phyloP scores from a whole-genome alignment of 345 rosid genomes.

The Arabis hirsuta region DNA sequence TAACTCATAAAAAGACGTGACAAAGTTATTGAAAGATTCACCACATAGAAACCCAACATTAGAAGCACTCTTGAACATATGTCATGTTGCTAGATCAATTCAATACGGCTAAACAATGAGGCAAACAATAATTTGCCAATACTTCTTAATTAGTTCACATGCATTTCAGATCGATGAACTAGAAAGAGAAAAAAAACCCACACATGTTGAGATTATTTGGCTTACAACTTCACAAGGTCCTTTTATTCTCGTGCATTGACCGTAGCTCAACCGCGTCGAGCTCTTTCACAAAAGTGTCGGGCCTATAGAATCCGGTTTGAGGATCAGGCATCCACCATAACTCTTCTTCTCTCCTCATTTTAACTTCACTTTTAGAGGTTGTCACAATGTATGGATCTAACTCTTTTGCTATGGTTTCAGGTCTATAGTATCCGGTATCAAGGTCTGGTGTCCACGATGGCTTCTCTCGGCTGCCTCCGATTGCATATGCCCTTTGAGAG shows the following conservation, averaged over 20 bases:
- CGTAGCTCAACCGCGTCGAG: slow-evolving; percentile 32
- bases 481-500: slow-evolving; percentile 21
- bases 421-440: slow-evolving; percentile 28
- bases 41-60: slow-evolving; percentile 13
- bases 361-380: slow-evolving; percentile 7
- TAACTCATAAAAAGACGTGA: background rate
- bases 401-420: slow-evolving; percentile 20
- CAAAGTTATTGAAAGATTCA: slow-evolving; percentile 6
- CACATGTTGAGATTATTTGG: slow-evolving; percentile 16
- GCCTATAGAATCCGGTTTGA: slow-evolving; percentile 32
- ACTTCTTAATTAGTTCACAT: background rate
- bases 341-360: slow-evolving; percentile 22
- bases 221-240: background rate
- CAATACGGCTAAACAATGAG: background rate
- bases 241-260: slow-evolving; percentile 18
- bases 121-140: slow-evolving; percentile 4
- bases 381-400: slow-evolving; percentile 14
- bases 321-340: slow-evolving; percentile 45
- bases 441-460: slow-evolving; percentile 28
- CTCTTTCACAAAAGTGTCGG: slow-evolving; percentile 17
- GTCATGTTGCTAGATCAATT: slow-evolving; percentile 1
- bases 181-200: slow-evolving; percentile 1
- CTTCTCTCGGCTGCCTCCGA: slow-evolving; percentile 27
- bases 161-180: slow-evolving; percentile 13
- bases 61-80: slow-evolving; percentile 18